phyloP scores from a whole-genome alignment of 2,329 filamentous ascomycete genomes.

The Phaeosphaeria sp. region DNA sequence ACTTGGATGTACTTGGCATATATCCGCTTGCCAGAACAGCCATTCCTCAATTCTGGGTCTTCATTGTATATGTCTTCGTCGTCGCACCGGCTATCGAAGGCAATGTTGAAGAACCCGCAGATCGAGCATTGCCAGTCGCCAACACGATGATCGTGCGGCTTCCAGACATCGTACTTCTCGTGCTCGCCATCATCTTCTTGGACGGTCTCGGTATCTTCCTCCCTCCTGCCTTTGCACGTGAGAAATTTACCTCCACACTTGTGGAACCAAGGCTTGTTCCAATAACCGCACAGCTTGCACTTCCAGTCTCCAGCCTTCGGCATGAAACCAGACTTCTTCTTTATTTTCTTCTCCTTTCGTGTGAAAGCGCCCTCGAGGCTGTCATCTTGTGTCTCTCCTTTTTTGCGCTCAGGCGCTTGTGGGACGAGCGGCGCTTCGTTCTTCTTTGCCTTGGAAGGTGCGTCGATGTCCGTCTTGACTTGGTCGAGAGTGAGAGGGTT shows the following conservation, averaged over 20 bases:
- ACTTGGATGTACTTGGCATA: not conserved
- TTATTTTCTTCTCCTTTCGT: not conserved
- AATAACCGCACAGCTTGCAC: not conserved
- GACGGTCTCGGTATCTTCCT: not conserved
- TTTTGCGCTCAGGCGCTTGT: not conserved
- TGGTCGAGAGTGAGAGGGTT: not conserved
- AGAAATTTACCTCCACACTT: not conserved
- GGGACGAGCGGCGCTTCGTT: not conserved
- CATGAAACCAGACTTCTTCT: not conserved
- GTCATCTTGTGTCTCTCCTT: not conserved
- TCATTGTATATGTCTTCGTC: not conserved
- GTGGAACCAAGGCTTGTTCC: not conserved
- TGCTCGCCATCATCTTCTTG: not conserved
- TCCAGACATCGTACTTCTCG: not conserved
- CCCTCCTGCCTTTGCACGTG: not conserved
- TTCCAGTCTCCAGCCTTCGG: not conserved
- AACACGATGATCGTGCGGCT: not conserved
- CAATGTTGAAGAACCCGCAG: not conserved
- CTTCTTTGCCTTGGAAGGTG: not conserved
- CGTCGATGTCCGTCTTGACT: too few relatives aligned
- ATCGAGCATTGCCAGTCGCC: not conserved
- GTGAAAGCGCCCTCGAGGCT: not conserved
- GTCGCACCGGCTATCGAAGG: not conserved
- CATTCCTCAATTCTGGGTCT: not conserved
- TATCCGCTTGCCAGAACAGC: not conserved